Evolutionary conservation across 2,329 filamentous ascomycete genomes (phyloP), one percentile per base, ranked within the genome.

Genomic region (Trichoderma koningii): DNA sequence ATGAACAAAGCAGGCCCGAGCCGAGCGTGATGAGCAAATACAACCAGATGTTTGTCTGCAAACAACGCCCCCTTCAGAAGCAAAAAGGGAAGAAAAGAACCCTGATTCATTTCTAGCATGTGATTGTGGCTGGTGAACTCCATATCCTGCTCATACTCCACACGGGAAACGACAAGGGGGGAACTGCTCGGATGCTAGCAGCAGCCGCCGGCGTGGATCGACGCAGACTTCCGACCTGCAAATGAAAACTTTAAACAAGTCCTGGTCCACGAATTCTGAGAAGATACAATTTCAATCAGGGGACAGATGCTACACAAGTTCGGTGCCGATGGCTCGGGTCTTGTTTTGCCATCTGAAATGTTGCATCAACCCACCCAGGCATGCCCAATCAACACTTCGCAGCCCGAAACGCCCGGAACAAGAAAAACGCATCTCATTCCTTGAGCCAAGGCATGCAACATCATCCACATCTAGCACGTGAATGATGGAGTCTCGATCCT

Each of bases 51-150:
- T 23, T 23, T 23, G 21, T 23, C 21, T 28, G 30, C 30, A 34
- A 34, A 34, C 30, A 34, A 34, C 10, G 7, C 34, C 34, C 34
- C 15, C 23, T 50, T 21, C 51, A 48, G 19, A 38, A 50, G 30
- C 34, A 51, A n/a, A n/a, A n/a, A 45, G 23, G 41, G 23, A 5
- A 51, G 38, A 48, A 23, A 62, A 38, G 12, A 38, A 10, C 9
- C 30, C 30, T 30, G 30, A 12, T 19, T 17, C 14, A 9, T 7
- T 28, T 63, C 60, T 72, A 72, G 71, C 73, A 74, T 74, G 73
- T 74, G 73, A 74, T 72, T 71, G 73, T 73, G 73, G 72, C 73
- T 73, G 69, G 66, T 67, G 66, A 30, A 53, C 34, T 51, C 63
- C 59, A 66, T 34, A 28, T 34, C 30, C 34, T 5, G 5, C 2